A percentile compares a stretch with the other conserved stretches of the same genome.
phyloP scores from a whole-genome alignment of 2,329 filamentous ascomycete genomes.

The Colletotrichum theobromicola region DNA sequence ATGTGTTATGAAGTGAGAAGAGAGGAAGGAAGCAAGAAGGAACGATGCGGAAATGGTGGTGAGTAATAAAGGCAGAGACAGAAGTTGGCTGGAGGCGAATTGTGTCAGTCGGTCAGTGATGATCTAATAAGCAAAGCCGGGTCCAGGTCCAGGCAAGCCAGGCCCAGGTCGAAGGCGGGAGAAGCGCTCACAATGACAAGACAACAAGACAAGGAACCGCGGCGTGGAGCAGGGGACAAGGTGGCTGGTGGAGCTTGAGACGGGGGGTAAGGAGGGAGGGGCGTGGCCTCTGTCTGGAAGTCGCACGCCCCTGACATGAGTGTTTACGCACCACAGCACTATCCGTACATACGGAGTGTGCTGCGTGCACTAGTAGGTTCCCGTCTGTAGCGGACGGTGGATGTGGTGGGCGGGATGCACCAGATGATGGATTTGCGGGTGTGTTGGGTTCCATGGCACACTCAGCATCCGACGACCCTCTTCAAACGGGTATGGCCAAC shows the following conservation, averaged over 20 bases:
- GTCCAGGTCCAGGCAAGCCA: conserved; percentile 12
- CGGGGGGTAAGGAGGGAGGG: neutral
- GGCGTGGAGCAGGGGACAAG: conserved; percentile 18
- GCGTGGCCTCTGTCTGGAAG: neutral
- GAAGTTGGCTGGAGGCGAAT: conserved; percentile 19
- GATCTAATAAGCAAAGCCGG: conserved; percentile 22
- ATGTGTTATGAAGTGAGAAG: neutral
- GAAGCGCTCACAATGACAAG: conserved; percentile 22
- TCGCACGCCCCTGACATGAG: neutral
- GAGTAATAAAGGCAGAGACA: conserved; percentile 12
- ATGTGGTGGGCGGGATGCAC: neutral
- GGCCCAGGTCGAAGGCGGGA: conserved; percentile 20
- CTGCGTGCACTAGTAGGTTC: neutral
- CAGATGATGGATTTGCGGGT: neutral
- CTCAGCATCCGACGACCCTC: neutral
- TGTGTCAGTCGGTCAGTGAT: conserved; percentile 20
- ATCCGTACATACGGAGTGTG: neutral
- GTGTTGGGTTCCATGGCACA: neutral
- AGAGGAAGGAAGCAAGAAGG: neutral
- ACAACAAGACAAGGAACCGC: conserved; percentile 18
- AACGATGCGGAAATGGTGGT: neutral
- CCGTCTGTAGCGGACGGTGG: neutral
- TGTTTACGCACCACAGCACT: neutral
- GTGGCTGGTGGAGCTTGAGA: conserved; percentile 17
- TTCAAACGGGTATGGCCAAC: conserved; percentile 1